These are phyloP conservation scores for Wickerhamomyces chambardii DNA, from an alignment of 805 yeast genomes.

Conservation along the genomic window DNA sequence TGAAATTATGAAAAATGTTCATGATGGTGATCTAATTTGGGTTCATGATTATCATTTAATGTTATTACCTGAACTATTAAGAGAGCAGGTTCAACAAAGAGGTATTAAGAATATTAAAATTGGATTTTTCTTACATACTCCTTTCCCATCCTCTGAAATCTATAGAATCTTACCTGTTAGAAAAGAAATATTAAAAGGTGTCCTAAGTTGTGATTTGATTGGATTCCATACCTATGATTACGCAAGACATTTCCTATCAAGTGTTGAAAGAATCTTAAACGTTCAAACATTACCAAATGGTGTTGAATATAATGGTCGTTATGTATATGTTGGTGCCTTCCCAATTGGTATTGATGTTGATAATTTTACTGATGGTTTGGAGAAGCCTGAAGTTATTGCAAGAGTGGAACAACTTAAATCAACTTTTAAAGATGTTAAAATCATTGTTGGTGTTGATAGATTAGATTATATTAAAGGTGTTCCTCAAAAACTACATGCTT, in stretches of 20 bases:
- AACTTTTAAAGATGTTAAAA: slow-evolving; percentile 67
- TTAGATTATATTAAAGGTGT: slow-evolving; percentile 97
- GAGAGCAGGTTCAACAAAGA: slow-evolving; percentile 44
- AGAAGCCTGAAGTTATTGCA: slow-evolving; percentile 48
- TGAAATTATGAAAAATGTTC: slow-evolving; percentile 56
- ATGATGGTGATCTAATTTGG: slow-evolving; percentile 90
- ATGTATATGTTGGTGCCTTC: slow-evolving; percentile 88
- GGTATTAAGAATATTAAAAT: slow-evolving; percentile 51
- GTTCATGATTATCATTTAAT: slow-evolving; percentile 96
- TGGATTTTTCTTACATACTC: slow-evolving; percentile 95
- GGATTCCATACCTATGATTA: slow-evolving; percentile 99
- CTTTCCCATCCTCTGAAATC: slow-evolving; percentile 96
- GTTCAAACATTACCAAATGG: slow-evolving; percentile 88
- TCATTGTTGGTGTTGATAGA: slow-evolving; percentile 95
- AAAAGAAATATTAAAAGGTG: slow-evolving; percentile 85
- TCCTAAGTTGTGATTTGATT: slow-evolving; percentile 84
- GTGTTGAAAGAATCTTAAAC: slow-evolving; percentile 77
- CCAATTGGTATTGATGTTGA: slow-evolving; percentile 99
- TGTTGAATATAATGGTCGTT: slow-evolving; percentile 65
- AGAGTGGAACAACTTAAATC: slow-evolving; percentile 57
- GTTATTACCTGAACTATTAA: slow-evolving; percentile 85
- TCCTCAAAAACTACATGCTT: slow-evolving; percentile 94
- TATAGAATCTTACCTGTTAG: slow-evolving; percentile 94
- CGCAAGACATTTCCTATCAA: slow-evolving; percentile 89
- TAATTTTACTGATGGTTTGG: slow-evolving; percentile 74